Percentiles rank a stretch among this genome's conserved stretches.
phyloP scores from a whole-genome alignment of 345 rosid species.

The sweet orange (Citrus sinensis) region DNA sequence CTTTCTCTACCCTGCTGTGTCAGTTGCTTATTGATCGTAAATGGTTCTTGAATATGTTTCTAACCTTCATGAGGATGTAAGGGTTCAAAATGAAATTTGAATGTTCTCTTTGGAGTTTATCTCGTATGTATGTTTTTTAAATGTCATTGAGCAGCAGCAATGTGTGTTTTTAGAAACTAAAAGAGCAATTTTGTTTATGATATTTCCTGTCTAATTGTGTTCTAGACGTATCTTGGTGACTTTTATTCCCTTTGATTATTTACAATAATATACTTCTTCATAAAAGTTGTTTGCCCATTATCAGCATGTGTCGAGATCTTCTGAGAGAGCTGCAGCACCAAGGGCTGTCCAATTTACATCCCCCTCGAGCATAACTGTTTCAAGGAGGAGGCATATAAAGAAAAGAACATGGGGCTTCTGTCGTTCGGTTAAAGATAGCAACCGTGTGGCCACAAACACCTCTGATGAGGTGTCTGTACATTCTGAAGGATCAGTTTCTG shows the following conservation, averaged over 20 bases:
- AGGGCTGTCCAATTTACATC: conserved; percentile 11
- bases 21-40: neutral
- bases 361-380: conserved; percentile 17
- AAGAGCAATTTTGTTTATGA: neutral
- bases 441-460: conserved; percentile 27
- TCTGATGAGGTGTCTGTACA: conserved; percentile 22
- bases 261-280: conserved; percentile 7
- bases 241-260: conserved; percentile 5
- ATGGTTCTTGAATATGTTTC: conserved; percentile 7
- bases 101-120: conserved; percentile 1
- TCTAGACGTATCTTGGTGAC: conserved; percentile 5
- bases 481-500: conserved; percentile 19
- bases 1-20: neutral
- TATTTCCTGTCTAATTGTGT: neutral
- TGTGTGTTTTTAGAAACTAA: neutral
- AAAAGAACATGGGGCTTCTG: conserved; percentile 26
- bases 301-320: conserved; percentile 25
- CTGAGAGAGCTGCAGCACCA: conserved; percentile 17
- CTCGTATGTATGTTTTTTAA: neutral
- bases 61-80: conserved; percentile 5
- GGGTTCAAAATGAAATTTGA: neutral
- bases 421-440: conserved; percentile 41
- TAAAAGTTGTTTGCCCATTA: conserved; percentile 30
- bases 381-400: conserved; percentile 16
- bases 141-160: neutral